These are phyloP conservation scores for Globisporangium echinulatum DNA, from an alignment of 352 stramenopile species.

Conservation along the genomic window DNA sequence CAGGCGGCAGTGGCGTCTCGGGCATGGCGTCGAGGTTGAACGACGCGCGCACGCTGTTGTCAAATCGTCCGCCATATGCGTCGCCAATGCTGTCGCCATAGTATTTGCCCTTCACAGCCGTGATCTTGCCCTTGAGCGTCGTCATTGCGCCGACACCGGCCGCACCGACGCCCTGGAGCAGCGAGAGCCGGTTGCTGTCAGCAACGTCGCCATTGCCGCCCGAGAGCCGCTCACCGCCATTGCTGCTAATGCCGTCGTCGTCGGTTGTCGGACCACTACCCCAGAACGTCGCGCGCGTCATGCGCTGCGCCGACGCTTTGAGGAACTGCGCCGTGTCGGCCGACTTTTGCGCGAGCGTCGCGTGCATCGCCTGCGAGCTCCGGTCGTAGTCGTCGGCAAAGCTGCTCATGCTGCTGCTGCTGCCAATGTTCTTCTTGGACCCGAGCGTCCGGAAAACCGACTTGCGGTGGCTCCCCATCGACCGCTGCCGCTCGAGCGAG, in stretches of 20 bases:
- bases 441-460: constrained; percentile 65
- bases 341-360: constrained; percentile 62
- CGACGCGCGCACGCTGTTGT: constrained; percentile 25
- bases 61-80: not conserved
- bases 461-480: constrained; percentile 32
- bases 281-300: constrained; percentile 59
- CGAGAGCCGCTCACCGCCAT: constrained; percentile 31
- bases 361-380: constrained; percentile 37
- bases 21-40: constrained; percentile 67
- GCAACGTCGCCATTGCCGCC: constrained; percentile 23
- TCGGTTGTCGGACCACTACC: constrained; percentile 15
- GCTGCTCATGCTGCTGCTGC: constrained; percentile 9
- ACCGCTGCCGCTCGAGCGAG: constrained; percentile 26
- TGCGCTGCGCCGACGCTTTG: constrained; percentile 60
- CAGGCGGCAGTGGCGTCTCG: constrained; percentile 47
- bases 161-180: constrained; percentile 62
- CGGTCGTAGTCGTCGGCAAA: constrained; percentile 32
- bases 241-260: constrained; percentile 24
- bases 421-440: constrained; percentile 63
- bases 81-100: constrained; percentile 25
- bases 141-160: constrained; percentile 57
- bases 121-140: constrained; percentile 60
- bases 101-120: constrained; percentile 80
- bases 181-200: constrained; percentile 44
- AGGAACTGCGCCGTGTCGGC: constrained; percentile 76